A percentile compares a stretch with the other conserved stretches of the same genome.
Conservation (phyloP, 164 flowering plant species). For the Litsea cubeba region DNA sequence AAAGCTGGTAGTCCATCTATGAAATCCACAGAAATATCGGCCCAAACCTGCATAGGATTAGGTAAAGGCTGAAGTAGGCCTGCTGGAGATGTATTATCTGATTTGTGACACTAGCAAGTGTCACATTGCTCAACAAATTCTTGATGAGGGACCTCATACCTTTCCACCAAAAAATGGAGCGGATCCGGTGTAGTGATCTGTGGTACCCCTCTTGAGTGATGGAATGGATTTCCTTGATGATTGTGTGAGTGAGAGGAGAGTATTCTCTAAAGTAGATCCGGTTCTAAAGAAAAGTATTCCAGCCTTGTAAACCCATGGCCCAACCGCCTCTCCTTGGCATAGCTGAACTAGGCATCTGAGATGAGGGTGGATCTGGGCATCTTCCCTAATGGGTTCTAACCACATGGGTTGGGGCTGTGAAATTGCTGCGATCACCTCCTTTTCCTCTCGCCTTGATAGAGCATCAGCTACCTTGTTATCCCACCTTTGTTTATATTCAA, state of each 20-base stretch:
- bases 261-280: neutral
- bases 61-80: neutral
- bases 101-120: neutral
- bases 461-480: neutral
- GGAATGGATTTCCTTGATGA: neutral
- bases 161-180: neutral
- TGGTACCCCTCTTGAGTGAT: neutral
- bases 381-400: neutral
- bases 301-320: neutral
- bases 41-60: neutral
- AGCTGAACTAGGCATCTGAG: neutral
- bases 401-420: slow-evolving; percentile 1
- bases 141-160: neutral
- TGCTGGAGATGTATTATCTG: neutral
- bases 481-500: neutral
- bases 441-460: neutral
- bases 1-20: slow-evolving; percentile 3
- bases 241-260: neutral
- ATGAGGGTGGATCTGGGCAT: neutral
- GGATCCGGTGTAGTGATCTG: neutral
- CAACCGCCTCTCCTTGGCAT: neutral
- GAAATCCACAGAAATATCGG: slow-evolving; percentile 1
- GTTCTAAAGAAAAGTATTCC: neutral
- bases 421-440: neutral
- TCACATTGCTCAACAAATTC: neutral